These are phyloP conservation scores for Aspergillus oerlinghausenensis DNA, from an alignment of 2,329 filamentous ascomycete species.

Conservation along the genomic window DNA sequence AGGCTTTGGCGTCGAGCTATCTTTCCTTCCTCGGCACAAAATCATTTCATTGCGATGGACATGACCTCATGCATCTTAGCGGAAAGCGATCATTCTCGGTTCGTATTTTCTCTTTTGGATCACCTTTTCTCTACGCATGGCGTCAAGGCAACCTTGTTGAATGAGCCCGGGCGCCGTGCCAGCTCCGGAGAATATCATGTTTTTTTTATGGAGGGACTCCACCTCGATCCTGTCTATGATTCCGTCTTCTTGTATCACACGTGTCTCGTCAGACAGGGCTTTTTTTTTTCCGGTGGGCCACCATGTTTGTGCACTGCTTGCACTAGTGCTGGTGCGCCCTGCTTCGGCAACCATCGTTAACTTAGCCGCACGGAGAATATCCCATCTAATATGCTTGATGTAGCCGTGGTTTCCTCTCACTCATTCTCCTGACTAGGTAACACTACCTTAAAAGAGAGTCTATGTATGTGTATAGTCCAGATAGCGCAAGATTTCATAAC, in stretches of 20 bases:
- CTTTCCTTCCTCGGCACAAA: not conserved
- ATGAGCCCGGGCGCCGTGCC: not conserved
- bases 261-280: slow-evolving; percentile 2
- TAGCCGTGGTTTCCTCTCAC: not conserved
- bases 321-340: no score
- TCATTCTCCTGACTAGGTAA: slow-evolving; percentile 1
- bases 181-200: not conserved
- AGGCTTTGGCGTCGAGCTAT: not conserved
- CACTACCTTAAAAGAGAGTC: slow-evolving; percentile 9
- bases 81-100: slow-evolving; percentile 9
- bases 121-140: slow-evolving; percentile 7
- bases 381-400: not conserved
- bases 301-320: not conserved
- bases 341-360: no score
- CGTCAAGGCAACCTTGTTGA: slow-evolving; percentile 9
- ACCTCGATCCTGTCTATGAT: not conserved
- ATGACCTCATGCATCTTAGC: slow-evolving; percentile 16
- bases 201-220: not conserved
- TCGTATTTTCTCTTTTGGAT: slow-evolving; percentile 6
- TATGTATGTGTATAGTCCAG: slow-evolving; percentile 24
- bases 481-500: slow-evolving; percentile 16
- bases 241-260: not conserved
- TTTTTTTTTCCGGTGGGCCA: not conserved
- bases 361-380: not conserved
- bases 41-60: slow-evolving; percentile 5